A percentile compares a stretch with the other conserved stretches of the same genome.
phyloP scores from a whole-genome alignment of 148 eudicot genomes.

The Cornus florida region DNA sequence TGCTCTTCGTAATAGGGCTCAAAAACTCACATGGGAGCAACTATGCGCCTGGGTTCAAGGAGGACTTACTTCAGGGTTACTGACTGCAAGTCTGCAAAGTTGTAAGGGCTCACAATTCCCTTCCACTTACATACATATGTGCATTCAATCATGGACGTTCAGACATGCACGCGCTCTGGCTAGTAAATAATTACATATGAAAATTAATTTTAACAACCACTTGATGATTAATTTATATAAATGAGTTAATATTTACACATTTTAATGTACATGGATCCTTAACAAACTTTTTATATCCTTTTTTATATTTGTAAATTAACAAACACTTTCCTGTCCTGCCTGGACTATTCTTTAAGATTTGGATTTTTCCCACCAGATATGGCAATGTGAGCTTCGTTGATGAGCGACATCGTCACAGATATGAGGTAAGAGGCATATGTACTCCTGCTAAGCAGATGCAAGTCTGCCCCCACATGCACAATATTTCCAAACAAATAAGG shows the following conservation, averaged over 20 bases:
- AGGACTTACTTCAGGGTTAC: constrained; percentile 16
- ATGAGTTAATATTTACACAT: not conserved
- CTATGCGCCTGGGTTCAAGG: constrained; percentile 29
- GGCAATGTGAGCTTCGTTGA: constrained; percentile 60
- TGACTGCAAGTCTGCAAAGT: constrained; percentile 21
- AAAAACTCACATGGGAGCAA: constrained; percentile 29
- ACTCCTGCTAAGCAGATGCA: not conserved
- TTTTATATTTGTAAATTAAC: not conserved
- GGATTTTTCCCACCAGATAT: constrained; percentile 36
- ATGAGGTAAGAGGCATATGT: constrained; percentile 47
- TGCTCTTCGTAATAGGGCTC: constrained; percentile 12
- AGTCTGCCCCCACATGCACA: not conserved
- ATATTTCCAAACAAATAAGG: not conserved
- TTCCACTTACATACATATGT: not conserved
- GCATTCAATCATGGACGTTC: not conserved
- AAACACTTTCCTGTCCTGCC: not conserved
- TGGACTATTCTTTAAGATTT: not conserved
- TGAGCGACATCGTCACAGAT: constrained; percentile 89
- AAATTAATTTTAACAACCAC: not conserved
- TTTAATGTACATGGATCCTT: too few relatives aligned
- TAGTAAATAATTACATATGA: not conserved
- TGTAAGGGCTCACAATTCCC: constrained; percentile 21
- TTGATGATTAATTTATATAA: not conserved
- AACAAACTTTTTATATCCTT: not conserved
- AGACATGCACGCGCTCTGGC: not conserved